Evolutionary conservation across 2,329 filamentous ascomycete species (phyloP).

Genomic region (Aspergillus aculeatus): DNA sequence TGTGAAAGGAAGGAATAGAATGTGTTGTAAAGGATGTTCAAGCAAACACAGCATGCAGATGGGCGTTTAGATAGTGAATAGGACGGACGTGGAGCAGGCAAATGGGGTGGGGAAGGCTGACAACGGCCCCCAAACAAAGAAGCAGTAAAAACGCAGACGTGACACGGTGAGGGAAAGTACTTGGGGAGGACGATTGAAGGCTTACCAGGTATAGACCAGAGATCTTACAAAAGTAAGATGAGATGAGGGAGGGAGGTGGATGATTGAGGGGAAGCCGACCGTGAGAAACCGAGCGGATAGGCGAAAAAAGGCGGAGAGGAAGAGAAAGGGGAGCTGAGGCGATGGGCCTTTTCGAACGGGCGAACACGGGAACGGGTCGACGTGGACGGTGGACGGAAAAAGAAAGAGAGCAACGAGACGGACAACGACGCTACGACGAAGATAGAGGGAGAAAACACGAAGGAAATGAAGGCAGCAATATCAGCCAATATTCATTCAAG

Average conservation of each 20-base stretch:
- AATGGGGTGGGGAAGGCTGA: background rate
- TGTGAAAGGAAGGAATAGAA: background rate
- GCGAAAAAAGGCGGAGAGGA: conserved; percentile 23
- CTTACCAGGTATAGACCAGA: conserved; percentile 16
- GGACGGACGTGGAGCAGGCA: background rate
- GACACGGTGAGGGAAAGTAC: background rate
- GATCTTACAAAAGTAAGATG: conserved; percentile 10
- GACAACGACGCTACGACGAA: conserved; percentile 9
- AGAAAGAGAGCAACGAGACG: conserved; percentile 1
- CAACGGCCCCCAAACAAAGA: background rate
- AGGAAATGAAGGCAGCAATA: conserved; percentile 12
- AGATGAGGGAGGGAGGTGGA: conserved; percentile 26
- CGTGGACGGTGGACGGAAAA: conserved; percentile 3
- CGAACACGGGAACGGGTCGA: conserved; percentile 1
- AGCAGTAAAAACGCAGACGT: conserved; percentile 2
- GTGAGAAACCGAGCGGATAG: conserved; percentile 19
- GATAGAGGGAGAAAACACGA: conserved; percentile 2
- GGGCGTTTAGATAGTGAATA: background rate
- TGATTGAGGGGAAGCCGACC: conserved; percentile 16
- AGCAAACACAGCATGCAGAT: background rate
- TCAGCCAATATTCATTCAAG: conserved; percentile 13
- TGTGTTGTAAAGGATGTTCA: background rate
- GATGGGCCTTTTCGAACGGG: conserved; percentile 14
- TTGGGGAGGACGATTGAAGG: conserved; percentile 5
- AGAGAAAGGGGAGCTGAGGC: conserved; percentile 18